A percentile compares a stretch with the other conserved stretches of the same genome.
These are phyloP conservation scores for Zalerion maritima DNA, from an alignment of 495 filamentous ascomycete genomes.

Conservation along the genomic window DNA sequence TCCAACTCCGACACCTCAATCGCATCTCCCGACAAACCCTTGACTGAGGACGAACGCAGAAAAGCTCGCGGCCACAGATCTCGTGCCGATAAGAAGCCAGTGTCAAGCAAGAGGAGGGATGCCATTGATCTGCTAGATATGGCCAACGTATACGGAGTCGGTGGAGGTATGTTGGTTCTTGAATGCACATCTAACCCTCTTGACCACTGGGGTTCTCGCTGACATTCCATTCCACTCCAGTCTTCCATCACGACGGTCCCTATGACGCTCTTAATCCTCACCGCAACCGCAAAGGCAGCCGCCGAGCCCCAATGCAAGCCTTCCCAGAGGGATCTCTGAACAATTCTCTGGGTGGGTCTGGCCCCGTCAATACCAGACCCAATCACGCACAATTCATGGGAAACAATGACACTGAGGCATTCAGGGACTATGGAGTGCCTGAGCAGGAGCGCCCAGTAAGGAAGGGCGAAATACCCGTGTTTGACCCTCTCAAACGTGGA, in stretches of 20 bases:
- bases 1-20: constrained; percentile 93
- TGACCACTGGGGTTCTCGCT: neutral
- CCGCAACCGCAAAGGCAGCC: constrained; percentile 73
- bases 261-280: constrained; percentile 97
- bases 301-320: constrained; percentile 87
- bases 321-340: constrained; percentile 86
- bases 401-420: constrained; percentile 61
- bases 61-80: constrained; percentile 53
- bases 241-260: constrained; percentile 97
- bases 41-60: constrained; percentile 64
- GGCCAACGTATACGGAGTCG: constrained; percentile 90
- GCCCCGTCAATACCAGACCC: constrained; percentile 67
- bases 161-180: constrained; percentile 38
- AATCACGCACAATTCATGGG: constrained; percentile 78
- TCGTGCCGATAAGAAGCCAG: constrained; percentile 38
- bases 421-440: constrained; percentile 50
- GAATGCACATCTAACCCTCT: constrained; percentile 4
- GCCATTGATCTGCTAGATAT: constrained; percentile 97
- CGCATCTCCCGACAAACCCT: constrained; percentile 46
- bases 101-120: constrained; percentile 55
- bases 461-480: constrained; percentile 29
- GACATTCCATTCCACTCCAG: constrained; percentile 26
- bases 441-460: constrained; percentile 13
- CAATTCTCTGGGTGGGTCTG: constrained; percentile 79
- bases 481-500: constrained; percentile 35